Evolutionary conservation across 73 alveolate genomes (phyloP).

Genomic region (Symbiodinium natans): DNA sequence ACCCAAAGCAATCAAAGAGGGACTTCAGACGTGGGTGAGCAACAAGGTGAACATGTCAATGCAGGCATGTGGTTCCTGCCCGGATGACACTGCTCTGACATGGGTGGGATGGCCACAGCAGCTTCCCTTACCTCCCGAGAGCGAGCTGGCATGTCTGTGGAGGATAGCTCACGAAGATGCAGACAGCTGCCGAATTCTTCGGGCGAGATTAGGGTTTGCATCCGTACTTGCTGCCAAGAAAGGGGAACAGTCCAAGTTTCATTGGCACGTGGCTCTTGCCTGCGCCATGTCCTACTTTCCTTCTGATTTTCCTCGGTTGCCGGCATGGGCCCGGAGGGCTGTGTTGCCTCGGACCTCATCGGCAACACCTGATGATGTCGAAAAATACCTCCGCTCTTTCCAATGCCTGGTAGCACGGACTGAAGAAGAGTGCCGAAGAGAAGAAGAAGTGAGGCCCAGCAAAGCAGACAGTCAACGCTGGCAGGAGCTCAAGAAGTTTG

Average conservation of each 20-base stretch:
- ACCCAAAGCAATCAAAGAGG: not conserved
- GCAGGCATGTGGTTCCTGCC: not conserved
- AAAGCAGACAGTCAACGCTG: conserved; percentile 19
- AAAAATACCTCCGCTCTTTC: not conserved
- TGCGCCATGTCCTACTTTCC: conserved; percentile 47
- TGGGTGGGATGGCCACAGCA: conserved; percentile 52
- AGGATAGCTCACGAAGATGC: conserved; percentile 1
- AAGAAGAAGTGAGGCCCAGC: conserved; percentile 31
- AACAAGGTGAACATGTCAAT: not conserved
- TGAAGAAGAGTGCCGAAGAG: conserved; percentile 33
- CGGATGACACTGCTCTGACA: not conserved
- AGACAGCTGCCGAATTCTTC: conserved; percentile 22
- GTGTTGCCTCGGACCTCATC: not conserved
- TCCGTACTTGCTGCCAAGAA: not conserved
- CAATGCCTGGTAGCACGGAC: not conserved
- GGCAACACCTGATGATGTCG: not conserved
- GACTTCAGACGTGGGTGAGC: conserved; percentile 23
- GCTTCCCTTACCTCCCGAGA: conserved; percentile 14
- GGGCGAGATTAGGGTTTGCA: conserved; percentile 48
- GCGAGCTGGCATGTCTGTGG: conserved; percentile 25
- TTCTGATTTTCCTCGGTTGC: not conserved
- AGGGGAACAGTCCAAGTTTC: not conserved
- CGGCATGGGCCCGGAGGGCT: conserved; percentile 33
- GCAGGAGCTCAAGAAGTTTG: conserved; percentile 23
- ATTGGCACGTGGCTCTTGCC: conserved; percentile 13